A percentile compares a stretch with the other conserved stretches of the same genome.
These are phyloP conservation scores for Coelastrella sp. DNA, from an alignment of 139 green algal species.

Conservation along the genomic window DNA sequence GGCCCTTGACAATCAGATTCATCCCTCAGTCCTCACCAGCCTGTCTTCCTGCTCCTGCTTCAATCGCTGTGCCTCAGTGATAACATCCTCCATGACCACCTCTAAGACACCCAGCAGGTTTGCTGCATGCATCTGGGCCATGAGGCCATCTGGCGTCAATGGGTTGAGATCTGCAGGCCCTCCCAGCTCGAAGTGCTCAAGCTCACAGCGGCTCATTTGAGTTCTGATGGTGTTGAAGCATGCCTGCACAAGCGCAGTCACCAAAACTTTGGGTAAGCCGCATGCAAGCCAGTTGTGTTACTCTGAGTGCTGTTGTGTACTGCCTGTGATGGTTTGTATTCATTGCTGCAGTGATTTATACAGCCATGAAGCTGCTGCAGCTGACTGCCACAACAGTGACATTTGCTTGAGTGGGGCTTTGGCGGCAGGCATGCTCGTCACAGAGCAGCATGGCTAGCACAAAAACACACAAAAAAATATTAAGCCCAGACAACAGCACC, in stretches of 20 bases:
- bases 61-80: slow-evolving; percentile 41
- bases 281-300: no score
- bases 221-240: slow-evolving; percentile 6
- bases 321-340: no score
- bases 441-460: not conserved
- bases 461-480: not conserved
- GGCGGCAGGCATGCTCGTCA: no score
- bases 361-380: no score
- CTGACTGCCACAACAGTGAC: no score
- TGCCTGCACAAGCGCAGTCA: not conserved
- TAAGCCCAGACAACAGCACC: no score
- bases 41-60: slow-evolving; percentile 3
- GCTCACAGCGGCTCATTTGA: not conserved
- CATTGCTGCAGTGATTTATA: no score
- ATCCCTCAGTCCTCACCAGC: not conserved
- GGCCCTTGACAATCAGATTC: not conserved
- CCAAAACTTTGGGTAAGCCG: no score
- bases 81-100: slow-evolving; percentile 66
- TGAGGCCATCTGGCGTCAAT: slow-evolving; percentile 26
- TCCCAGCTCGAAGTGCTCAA: slow-evolving; percentile 28
- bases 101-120: slow-evolving; percentile 62
- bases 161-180: slow-evolving; percentile 17
- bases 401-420: no score
- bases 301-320: no score
- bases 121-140: slow-evolving; percentile 43